Conservation (phyloP, 1,139 yeast genomes). For the Lodderomyces beijingensis region DNA sequence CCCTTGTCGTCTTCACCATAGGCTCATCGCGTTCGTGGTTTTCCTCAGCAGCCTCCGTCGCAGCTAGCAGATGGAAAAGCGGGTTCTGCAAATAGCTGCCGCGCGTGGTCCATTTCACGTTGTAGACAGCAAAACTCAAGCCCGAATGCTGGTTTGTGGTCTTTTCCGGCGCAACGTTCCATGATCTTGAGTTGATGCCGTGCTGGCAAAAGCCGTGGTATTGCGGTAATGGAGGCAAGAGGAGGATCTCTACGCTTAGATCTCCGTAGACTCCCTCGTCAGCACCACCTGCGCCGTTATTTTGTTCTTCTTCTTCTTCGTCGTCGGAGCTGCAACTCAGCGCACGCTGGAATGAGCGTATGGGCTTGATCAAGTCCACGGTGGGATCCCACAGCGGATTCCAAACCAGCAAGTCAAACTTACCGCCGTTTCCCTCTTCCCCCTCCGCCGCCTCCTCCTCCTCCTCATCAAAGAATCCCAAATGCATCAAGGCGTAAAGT, state of each 20-base stretch:
- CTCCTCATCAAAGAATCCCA: conserved; percentile 49
- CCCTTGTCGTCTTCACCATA: too few relatives aligned
- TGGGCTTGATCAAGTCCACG: conserved; percentile 25
- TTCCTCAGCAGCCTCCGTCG: too few relatives aligned
- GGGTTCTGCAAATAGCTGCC: too few relatives aligned
- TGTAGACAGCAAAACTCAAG: conserved; percentile 54
- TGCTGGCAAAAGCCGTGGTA: conserved; percentile 64
- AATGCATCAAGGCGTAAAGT: conserved; percentile 67
- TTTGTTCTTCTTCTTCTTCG: conserved; percentile 29
- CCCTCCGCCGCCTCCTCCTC: conserved; percentile 4
- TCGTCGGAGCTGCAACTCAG: not conserved
- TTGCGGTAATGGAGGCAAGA: conserved; percentile 61
- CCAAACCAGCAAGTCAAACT: conserved; percentile 30
- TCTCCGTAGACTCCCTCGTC: conserved; percentile 42
- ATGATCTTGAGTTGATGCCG: conserved; percentile 69
- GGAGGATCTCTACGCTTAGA: conserved; percentile 61
- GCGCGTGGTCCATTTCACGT: conserved; percentile 47
- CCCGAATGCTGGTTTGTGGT: conserved; percentile 55
- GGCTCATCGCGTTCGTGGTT: too few relatives aligned
- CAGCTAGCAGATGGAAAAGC: too few relatives aligned
- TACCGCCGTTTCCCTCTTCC: conserved; percentile 6
- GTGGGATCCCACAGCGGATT: conserved; percentile 28
- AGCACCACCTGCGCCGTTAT: not conserved
- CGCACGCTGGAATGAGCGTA: conserved; percentile 6
- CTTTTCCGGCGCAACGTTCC: conserved; percentile 32